Evolutionary conservation across 495 filamentous ascomycete species (phyloP).

Genomic region (Poronia punctata): DNA sequence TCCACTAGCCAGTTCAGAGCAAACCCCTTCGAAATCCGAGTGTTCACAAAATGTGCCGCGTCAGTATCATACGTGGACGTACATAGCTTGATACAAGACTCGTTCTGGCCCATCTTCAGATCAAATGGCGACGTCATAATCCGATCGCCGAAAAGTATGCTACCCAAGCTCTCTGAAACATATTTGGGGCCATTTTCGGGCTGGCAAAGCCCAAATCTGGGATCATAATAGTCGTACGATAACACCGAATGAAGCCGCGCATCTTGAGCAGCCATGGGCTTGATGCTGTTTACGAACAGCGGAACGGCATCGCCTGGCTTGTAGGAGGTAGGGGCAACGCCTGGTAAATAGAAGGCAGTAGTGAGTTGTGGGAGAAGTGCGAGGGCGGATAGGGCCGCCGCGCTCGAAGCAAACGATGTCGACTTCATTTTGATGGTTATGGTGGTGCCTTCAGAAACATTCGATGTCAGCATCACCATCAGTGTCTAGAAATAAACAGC

Average conservation of each 20-base stretch:
- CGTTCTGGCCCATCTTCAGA: conserved; percentile 73
- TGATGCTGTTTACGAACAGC: conserved; percentile 86
- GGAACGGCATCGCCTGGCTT: conserved; percentile 67
- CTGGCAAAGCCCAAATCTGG: conserved; percentile 75
- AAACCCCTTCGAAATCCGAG: conserved; percentile 70
- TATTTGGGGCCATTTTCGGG: conserved; percentile 66
- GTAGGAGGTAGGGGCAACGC: conserved; percentile 92
- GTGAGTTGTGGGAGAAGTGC: conserved; percentile 47
- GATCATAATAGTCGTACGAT: conserved; percentile 92
- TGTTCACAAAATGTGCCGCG: conserved; percentile 72
- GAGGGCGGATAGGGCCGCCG: conserved; percentile 40
- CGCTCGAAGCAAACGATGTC: conserved; percentile 37
- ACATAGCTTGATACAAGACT: conserved; percentile 78
- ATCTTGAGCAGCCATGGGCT: conserved; percentile 71
- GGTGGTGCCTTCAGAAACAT: background rate
- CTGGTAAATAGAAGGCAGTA: conserved; percentile 88
- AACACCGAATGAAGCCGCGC: conserved; percentile 80
- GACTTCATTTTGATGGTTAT: conserved; percentile 36
- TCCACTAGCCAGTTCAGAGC: conserved; percentile 95
- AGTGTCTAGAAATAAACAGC: conserved; percentile 1
- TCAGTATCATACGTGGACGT: conserved; percentile 56
- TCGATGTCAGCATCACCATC: background rate
- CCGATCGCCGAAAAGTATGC: conserved; percentile 93
- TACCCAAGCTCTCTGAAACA: conserved; percentile 83
- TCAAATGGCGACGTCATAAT: conserved; percentile 90